Percentiles rank a stretch among this genome's conserved stretches.
These are phyloP conservation scores for Fraxinus cuspidata DNA, from an alignment of 257 asterid genomes.

Conservation along the genomic window DNA sequence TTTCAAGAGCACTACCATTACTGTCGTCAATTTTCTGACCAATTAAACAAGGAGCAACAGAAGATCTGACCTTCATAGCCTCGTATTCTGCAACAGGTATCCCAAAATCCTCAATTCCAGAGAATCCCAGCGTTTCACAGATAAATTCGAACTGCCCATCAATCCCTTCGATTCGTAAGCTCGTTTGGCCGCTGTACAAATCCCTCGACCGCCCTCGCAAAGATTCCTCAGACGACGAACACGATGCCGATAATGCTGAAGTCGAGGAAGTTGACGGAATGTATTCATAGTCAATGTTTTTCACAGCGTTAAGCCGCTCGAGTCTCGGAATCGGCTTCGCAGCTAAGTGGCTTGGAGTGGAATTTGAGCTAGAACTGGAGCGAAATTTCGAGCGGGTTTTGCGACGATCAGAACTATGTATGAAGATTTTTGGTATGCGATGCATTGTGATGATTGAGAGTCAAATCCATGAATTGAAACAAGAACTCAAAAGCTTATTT, in stretches of 20 bases:
- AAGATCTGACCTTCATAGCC: constrained; percentile 67
- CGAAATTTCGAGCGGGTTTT: constrained; percentile 14
- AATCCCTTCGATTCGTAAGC: constrained; percentile 71
- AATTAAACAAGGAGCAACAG: constrained; percentile 44
- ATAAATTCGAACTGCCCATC: constrained; percentile 60
- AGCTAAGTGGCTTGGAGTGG: constrained; percentile 32
- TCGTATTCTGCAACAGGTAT: constrained; percentile 69
- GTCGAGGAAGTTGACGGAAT: constrained; percentile 44
- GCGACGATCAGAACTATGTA: constrained; percentile 40
- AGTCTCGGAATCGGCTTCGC: constrained; percentile 57
- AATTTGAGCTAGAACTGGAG: constrained; percentile 26
- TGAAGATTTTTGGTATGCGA: constrained; percentile 43
- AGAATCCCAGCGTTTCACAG: constrained; percentile 61
- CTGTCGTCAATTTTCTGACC: constrained; percentile 25
- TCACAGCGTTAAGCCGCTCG: constrained; percentile 70
- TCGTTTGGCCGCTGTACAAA: constrained; percentile 47
- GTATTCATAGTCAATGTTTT: constrained; percentile 66
- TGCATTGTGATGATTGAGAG: constrained; percentile 41
- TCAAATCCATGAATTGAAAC: constrained; percentile 46
- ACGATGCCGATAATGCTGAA: constrained; percentile 47
- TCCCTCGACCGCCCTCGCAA: constrained; percentile 61
- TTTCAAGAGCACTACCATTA: constrained; percentile 17
- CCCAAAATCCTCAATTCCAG: constrained; percentile 73
- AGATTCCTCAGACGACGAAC: constrained; percentile 42
- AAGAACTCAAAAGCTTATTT: background rate